A percentile compares a stretch with the other conserved stretches of the same genome.
These are phyloP conservation scores for Boletus vinaceobasis DNA, from an alignment of 768 basidiomycete species.

Conservation along the genomic window DNA sequence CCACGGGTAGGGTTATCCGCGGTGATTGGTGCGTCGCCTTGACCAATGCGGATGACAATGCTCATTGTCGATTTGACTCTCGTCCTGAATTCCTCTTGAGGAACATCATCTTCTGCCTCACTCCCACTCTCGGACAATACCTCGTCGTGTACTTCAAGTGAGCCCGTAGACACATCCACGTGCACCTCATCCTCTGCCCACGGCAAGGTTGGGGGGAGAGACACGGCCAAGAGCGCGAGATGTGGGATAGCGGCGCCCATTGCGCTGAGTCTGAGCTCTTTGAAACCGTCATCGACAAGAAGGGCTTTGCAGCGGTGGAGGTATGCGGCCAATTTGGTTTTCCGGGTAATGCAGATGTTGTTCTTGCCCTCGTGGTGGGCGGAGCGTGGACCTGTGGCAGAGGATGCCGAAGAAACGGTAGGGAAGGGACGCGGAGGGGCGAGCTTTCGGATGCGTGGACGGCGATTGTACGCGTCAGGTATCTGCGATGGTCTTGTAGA, in stretches of 20 bases:
- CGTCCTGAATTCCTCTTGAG: conserved; percentile 53
- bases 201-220: conserved; percentile 71
- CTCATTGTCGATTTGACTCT: conserved; percentile 69
- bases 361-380: conserved; percentile 79
- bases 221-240: conserved; percentile 63
- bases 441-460: conserved; percentile 56
- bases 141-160: conserved; percentile 76
- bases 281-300: conserved; percentile 75
- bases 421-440: conserved; percentile 74
- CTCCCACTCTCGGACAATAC: conserved; percentile 40
- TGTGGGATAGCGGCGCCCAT: conserved; percentile 91
- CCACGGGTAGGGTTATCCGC: conserved; percentile 2
- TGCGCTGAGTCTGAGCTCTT: conserved; percentile 69
- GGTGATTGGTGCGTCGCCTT: conserved; percentile 43
- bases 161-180: conserved; percentile 62
- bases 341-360: conserved; percentile 74
- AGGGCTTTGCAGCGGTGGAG: conserved; percentile 74
- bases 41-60: conserved; percentile 58
- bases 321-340: conserved; percentile 67
- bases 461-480: conserved; percentile 9
- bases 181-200: conserved; percentile 60
- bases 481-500: conserved; percentile 2
- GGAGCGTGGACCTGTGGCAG: conserved; percentile 78
- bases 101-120: conserved; percentile 61
- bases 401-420: conserved; percentile 68